Base-by-base conservation (phyloP, 2,329 filamentous ascomycete genomes). In the Penicillium crustosum region DNA sequence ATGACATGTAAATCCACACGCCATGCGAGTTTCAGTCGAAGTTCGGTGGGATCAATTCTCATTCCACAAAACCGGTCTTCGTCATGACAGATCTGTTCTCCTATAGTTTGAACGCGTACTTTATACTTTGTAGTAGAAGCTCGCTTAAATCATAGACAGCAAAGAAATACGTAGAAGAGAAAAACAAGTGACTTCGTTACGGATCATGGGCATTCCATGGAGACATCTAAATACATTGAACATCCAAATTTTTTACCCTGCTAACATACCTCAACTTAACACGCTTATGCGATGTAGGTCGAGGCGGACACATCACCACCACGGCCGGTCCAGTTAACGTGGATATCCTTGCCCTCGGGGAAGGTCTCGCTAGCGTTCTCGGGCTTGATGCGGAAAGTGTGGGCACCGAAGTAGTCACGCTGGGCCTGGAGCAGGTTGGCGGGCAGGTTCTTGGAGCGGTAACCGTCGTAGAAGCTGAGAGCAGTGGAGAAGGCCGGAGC, bases 291-390 rank as follows among this genome's bases (percentile, higher is more conserved):
- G 81, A 92, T 90, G 86, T 99, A 99, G 69, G 93, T 97, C 52
- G 93, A 96, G 72, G 94, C 94, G 70, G 92, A 96, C 66, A 99
- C 90, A 76, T 97, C 94, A 75, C 94, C 94, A 76, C 94, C 94
- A 77, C 94, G 90, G 72, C 94, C 94, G 70, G 94, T 99, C 94
- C 94, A 99, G 90, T 99, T 99, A 79, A 97, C 92, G 86, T 99
- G 94, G 76, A 93, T 94, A 78, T 97, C 87, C 82, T 92, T 82
- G 78, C 88, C 91, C 70, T 83, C 86, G 66, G 88, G 89, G 83
- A 95, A 96, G 81, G 91, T 92, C 58, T 82, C 86, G 77, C 73
- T 89, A 69, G 89, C 89, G 66, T 70, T 73, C 81, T 93, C 89
- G 61, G 90, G 89, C 88, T 94, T 93, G 81, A 94, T 86, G 71